These are phyloP conservation scores for Cerrena zonata DNA, from an alignment of 1,284 basidiomycete genomes.

Conservation along the genomic window DNA sequence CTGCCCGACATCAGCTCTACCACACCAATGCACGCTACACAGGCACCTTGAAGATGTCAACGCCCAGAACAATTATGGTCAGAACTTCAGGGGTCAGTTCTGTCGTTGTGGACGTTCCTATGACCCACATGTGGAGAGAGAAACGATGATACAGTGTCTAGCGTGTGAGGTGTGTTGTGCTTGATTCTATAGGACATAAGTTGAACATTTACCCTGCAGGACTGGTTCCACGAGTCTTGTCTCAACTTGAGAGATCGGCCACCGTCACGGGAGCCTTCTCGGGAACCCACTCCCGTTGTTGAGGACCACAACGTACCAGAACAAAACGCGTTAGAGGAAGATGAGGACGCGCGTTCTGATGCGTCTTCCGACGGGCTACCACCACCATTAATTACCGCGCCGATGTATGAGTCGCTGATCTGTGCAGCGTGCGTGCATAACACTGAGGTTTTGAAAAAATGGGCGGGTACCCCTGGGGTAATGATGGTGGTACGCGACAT, in stretches of 20 bases:
- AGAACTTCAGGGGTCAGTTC: slow-evolving; percentile 64
- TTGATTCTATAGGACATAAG: slow-evolving; percentile 10
- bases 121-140: slow-evolving; percentile 61
- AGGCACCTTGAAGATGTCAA: slow-evolving; percentile 48
- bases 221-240: slow-evolving; percentile 84
- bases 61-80: slow-evolving; percentile 50
- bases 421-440: slow-evolving; percentile 58
- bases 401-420: slow-evolving; percentile 66
- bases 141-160: slow-evolving; percentile 82
- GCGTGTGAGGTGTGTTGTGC: slow-evolving; percentile 62
- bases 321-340: slow-evolving; percentile 18
- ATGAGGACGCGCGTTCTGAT: slow-evolving; percentile 52
- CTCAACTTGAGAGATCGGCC: slow-evolving; percentile 68
- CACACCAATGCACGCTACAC: slow-evolving; percentile 60
- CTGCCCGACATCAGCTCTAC: slow-evolving; percentile 61
- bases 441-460: slow-evolving; percentile 48
- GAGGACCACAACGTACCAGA: slow-evolving; percentile 9
- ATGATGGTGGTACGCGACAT: slow-evolving; percentile 57
- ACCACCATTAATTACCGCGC: slow-evolving; percentile 55
- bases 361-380: slow-evolving; percentile 60
- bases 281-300: slow-evolving; percentile 22
- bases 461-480: slow-evolving; percentile 59
- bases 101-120: slow-evolving; percentile 69
- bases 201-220: slow-evolving; percentile 37
- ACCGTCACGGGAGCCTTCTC: slow-evolving; percentile 37